A percentile compares a stretch with the other conserved stretches of the same genome.
Evolutionary conservation across 495 filamentous ascomycete species (phyloP).

Genomic region (Hamigera avellanea): DNA sequence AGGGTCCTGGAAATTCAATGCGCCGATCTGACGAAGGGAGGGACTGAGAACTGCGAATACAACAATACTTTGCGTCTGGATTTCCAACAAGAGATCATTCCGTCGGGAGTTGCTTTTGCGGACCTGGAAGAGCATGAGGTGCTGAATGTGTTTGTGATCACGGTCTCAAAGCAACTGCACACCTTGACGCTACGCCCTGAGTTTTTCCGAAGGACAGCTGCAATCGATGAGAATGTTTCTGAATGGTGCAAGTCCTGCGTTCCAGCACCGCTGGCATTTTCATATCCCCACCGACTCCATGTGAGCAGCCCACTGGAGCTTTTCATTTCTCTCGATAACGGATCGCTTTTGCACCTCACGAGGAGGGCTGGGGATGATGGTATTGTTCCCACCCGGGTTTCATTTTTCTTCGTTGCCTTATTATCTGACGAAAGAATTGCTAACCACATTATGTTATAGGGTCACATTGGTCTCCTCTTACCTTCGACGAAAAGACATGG

Average conservation of each 20-base stretch:
- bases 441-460: slow-evolving; percentile 17
- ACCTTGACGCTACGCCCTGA: slow-evolving; percentile 70
- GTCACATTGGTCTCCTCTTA: slow-evolving; percentile 61
- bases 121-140: slow-evolving; percentile 70
- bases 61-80: slow-evolving; percentile 60
- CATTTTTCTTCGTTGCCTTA: not conserved
- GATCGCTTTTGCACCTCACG: slow-evolving; percentile 63
- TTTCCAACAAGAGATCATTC: slow-evolving; percentile 60
- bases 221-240: slow-evolving; percentile 55
- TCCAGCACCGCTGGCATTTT: slow-evolving; percentile 62
- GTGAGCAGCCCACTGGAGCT: slow-evolving; percentile 61
- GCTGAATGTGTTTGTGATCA: slow-evolving; percentile 70
- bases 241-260: slow-evolving; percentile 68
- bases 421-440: no score
- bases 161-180: slow-evolving; percentile 64
- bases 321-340: slow-evolving; percentile 72
- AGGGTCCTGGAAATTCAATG: slow-evolving; percentile 73
- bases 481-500: slow-evolving; percentile 73
- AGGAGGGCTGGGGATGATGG: slow-evolving; percentile 55
- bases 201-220: slow-evolving; percentile 56
- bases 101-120: slow-evolving; percentile 66
- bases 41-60: slow-evolving; percentile 51
- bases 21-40: slow-evolving; percentile 66
- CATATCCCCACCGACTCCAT: slow-evolving; percentile 69
- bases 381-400: slow-evolving; percentile 19